Conservation (phyloP, 768 basidiomycete species). For the Dacryopinax primogenitus region DNA sequence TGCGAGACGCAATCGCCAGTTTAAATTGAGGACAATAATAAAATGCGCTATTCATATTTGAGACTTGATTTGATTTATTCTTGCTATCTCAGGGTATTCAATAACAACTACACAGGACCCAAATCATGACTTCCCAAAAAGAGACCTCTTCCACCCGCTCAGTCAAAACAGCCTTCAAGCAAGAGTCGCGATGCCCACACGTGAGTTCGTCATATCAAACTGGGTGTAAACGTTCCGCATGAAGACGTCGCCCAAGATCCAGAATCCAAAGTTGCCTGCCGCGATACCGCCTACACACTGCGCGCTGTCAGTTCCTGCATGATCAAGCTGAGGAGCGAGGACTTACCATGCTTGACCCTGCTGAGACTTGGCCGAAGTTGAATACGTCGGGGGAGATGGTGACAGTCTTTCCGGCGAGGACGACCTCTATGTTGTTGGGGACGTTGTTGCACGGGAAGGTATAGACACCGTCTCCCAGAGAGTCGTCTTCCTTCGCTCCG, state of each 20-base stretch:
- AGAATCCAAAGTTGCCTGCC: slow-evolving; percentile 15
- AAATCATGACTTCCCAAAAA: too few species aligned
- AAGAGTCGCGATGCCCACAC: neutral
- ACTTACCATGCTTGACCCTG: slow-evolving; percentile 24
- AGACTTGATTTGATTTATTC: too few species aligned
- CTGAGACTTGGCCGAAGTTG: slow-evolving; percentile 33
- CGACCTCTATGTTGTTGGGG: neutral
- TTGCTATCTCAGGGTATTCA: too few species aligned
- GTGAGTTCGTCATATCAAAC: neutral
- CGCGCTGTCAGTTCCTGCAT: too few species aligned
- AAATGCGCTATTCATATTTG: too few species aligned
- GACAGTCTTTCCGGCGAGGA: slow-evolving; percentile 28
- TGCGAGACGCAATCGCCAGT: too few species aligned
- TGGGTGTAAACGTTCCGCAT: neutral
- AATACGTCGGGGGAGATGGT: slow-evolving; percentile 30
- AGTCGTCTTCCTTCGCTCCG: slow-evolving; percentile 31
- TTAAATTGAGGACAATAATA: too few species aligned
- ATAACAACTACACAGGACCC: too few species aligned
- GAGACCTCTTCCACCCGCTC: too few species aligned
- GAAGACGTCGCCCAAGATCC: slow-evolving; percentile 2
- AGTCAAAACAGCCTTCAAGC: too few species aligned
- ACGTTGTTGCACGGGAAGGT: slow-evolving; percentile 30
- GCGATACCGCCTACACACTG: slow-evolving; percentile 32
- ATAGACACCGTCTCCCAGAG: slow-evolving; percentile 30
- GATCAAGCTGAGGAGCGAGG: too few species aligned